phyloP scores from a whole-genome alignment of 345 rosid species.

The Populus davidiana region DNA sequence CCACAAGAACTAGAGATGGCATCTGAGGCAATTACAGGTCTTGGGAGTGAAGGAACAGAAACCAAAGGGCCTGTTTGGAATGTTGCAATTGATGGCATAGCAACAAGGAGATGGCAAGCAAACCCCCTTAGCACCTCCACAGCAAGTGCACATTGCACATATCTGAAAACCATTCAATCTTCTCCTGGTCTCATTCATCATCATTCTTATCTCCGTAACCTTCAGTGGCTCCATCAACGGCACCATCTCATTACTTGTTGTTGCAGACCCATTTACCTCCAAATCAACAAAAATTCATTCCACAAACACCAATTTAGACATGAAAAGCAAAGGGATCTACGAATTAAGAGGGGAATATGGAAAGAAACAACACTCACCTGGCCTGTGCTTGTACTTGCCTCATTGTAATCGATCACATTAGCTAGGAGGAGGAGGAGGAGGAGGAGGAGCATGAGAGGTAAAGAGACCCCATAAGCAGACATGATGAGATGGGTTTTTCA shows the following conservation, averaged over 20 bases:
- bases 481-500: slow-evolving; percentile 9
- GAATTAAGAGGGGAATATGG: background rate
- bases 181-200: slow-evolving; percentile 79
- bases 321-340: slow-evolving; percentile 29
- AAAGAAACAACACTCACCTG: slow-evolving; percentile 39
- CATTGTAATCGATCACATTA: slow-evolving; percentile 29
- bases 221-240: slow-evolving; percentile 40
- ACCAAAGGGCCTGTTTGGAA: slow-evolving; percentile 93
- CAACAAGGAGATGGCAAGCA: slow-evolving; percentile 94
- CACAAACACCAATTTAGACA: slow-evolving; percentile 16
- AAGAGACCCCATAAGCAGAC: slow-evolving; percentile 30
- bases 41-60: slow-evolving; percentile 96
- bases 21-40: slow-evolving; percentile 89
- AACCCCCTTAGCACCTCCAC: slow-evolving; percentile 76
- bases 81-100: slow-evolving; percentile 95
- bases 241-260: slow-evolving; percentile 39
- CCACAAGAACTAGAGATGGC: slow-evolving; percentile 55
- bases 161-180: slow-evolving; percentile 78
- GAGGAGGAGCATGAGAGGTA: slow-evolving; percentile 28
- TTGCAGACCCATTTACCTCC: slow-evolving; percentile 50
- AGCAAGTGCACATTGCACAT: slow-evolving; percentile 93
- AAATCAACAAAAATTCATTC: slow-evolving; percentile 27
- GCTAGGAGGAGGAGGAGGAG: slow-evolving; percentile 24
- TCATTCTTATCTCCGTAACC: slow-evolving; percentile 53
- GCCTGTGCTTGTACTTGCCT: slow-evolving; percentile 21